Evolutionary conservation across 768 basidiomycete species (phyloP).

Genomic region (Pisolithus albus): DNA sequence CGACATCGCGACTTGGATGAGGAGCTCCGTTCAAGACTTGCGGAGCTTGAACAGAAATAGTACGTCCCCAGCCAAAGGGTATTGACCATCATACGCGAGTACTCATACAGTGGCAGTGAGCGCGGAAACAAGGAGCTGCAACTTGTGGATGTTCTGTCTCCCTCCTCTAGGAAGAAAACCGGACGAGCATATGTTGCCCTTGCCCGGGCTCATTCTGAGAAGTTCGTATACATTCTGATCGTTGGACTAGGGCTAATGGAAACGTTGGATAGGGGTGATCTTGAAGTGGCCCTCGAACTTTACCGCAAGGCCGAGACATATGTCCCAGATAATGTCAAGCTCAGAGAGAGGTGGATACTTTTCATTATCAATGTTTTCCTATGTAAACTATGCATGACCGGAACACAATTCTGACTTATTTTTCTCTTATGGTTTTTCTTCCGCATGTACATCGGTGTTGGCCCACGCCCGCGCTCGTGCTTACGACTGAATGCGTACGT

Average conservation of each 20-base stretch:
- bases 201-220: conserved; percentile 74
- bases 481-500: not conserved
- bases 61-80: conserved; percentile 32
- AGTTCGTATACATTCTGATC: conserved; percentile 39
- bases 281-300: conserved; percentile 72
- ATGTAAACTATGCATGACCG: conserved; percentile 41
- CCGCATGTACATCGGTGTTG: conserved; percentile 2
- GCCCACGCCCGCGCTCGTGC: not conserved
- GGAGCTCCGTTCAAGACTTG: conserved; percentile 55
- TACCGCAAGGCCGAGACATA: conserved; percentile 78
- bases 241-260: not conserved
- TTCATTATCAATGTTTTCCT: conserved; percentile 61
- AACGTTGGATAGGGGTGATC: conserved; percentile 52
- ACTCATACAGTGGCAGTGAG: conserved; percentile 35
- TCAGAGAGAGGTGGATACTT: conserved; percentile 83
- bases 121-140: conserved; percentile 54
- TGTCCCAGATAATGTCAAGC: conserved; percentile 79
- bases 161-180: conserved; percentile 72
- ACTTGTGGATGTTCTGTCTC: conserved; percentile 58
- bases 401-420: conserved; percentile 37
- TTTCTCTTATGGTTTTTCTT: conserved; percentile 24
- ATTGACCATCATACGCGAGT: conserved; percentile 5
- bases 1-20: conserved; percentile 64
- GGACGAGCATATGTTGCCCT: conserved; percentile 80
- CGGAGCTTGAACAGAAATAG: conserved; percentile 70